Evolutionary conservation across 768 basidiomycete species (phyloP).

Genomic region (Mycena rosella): DNA sequence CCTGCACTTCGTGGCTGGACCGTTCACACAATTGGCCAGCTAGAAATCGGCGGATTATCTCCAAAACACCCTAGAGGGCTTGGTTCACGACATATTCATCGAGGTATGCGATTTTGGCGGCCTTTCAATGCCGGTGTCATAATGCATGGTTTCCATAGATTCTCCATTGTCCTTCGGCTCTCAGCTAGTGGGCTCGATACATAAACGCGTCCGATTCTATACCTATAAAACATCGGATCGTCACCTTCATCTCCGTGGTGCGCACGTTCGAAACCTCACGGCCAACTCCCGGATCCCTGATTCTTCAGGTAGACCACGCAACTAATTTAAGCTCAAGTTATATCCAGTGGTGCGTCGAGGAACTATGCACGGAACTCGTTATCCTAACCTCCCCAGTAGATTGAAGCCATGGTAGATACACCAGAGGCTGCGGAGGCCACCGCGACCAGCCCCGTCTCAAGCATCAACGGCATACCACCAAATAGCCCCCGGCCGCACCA

Average conservation of each 20-base stretch:
- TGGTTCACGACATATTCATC: not conserved
- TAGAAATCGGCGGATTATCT: not conserved
- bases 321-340: constrained; percentile 1
- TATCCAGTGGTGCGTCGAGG: constrained; percentile 10
- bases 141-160: constrained; percentile 17
- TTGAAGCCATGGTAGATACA: constrained; percentile 24
- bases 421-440: constrained; percentile 18
- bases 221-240: not conserved
- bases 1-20: not conserved
- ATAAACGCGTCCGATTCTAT: constrained; percentile 8
- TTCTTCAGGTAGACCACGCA: constrained; percentile 3
- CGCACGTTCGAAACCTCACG: constrained; percentile 18
- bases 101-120: constrained; percentile 1
- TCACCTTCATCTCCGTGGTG: constrained; percentile 11
- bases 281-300: not conserved
- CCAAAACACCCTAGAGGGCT: not conserved
- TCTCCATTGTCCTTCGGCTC: not conserved
- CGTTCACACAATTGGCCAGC: not conserved
- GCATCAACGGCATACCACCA: constrained; percentile 19
- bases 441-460: too few relatives aligned
- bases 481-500: constrained; percentile 22
- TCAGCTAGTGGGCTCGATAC: not conserved
- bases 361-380: not conserved
- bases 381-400: constrained; percentile 1
- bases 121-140: constrained; percentile 3